Conservation (phyloP, 192 early-diverging fungal genomes). For the Phlyctochytrium planicorne region DNA sequence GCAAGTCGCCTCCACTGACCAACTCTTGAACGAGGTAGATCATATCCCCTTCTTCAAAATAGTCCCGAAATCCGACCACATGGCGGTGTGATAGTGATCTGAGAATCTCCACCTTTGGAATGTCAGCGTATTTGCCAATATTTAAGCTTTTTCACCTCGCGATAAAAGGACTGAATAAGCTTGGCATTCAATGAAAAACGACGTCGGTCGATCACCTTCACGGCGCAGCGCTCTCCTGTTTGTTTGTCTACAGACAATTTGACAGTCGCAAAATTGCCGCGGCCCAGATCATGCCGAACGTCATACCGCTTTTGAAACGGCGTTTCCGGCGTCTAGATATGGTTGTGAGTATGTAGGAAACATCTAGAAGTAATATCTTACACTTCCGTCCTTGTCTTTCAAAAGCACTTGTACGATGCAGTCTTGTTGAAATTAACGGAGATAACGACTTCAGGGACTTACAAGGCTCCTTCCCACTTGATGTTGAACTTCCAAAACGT, state of each 20-base stretch:
- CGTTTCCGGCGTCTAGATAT: neutral
- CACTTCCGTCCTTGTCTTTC: neutral
- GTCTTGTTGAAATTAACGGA: conserved; percentile 6
- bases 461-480: neutral
- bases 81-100: conserved; percentile 19
- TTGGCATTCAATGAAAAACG: conserved; percentile 27
- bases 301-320: conserved; percentile 11
- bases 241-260: conserved; percentile 28
- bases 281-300: conserved; percentile 9
- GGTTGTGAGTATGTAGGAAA: conserved; percentile 1
- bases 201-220: conserved; percentile 36
- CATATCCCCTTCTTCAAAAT: conserved; percentile 17
- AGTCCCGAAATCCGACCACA: conserved; percentile 31
- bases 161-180: neutral
- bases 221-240: conserved; percentile 27
- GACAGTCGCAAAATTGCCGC: conserved; percentile 36
- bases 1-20: conserved; percentile 30
- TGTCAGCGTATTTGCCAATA: no score
- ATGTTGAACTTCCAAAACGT: conserved; percentile 1
- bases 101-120: conserved; percentile 31
- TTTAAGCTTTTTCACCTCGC: neutral
- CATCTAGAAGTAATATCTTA: neutral
- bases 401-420: conserved; percentile 16
- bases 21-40: conserved; percentile 34
- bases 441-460: neutral